These are phyloP conservation scores for Chrysanthemum seticuspe DNA, from an alignment of 129 eudicot genomes.

Conservation along the genomic window DNA sequence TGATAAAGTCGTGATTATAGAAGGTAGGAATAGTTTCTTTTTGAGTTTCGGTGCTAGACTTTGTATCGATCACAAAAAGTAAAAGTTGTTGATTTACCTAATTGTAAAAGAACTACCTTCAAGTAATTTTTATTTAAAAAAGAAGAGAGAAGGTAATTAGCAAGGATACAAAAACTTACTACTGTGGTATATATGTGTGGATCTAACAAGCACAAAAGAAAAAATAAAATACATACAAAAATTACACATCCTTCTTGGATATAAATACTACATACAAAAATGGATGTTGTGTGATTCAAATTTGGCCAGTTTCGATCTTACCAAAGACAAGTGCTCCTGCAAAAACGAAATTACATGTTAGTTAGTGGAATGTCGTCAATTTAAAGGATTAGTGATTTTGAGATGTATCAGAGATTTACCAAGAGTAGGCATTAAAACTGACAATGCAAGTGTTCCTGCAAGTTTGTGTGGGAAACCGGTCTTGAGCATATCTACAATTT, in stretches of 20 bases:
- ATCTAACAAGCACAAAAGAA: too few relatives aligned
- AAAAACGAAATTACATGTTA: neutral
- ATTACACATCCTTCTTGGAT: neutral
- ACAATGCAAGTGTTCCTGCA: constrained; percentile 45
- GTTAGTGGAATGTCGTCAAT: neutral
- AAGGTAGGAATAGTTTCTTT: too few relatives aligned
- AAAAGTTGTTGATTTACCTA: too few relatives aligned
- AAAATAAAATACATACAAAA: too few relatives aligned
- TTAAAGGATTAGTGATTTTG: neutral
- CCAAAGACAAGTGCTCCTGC: constrained; percentile 27
- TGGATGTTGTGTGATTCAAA: neutral
- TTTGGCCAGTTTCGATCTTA: neutral
- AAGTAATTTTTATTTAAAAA: too few relatives aligned
- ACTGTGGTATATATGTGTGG: too few relatives aligned
- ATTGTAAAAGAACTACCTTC: too few relatives aligned
- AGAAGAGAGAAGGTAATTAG: too few relatives aligned
- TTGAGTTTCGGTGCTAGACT: too few relatives aligned
- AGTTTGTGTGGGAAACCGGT: constrained; percentile 59
- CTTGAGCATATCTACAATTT: constrained; percentile 64
- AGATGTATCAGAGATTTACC: constrained; percentile 37
- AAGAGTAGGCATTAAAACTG: constrained; percentile 78
- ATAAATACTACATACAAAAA: neutral
- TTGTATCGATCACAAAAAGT: too few relatives aligned
- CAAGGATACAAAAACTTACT: too few relatives aligned
- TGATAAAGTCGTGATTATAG: too few relatives aligned